Base-by-base conservation (phyloP, 1,284 basidiomycete species). In the Malassezia globosa region DNA sequence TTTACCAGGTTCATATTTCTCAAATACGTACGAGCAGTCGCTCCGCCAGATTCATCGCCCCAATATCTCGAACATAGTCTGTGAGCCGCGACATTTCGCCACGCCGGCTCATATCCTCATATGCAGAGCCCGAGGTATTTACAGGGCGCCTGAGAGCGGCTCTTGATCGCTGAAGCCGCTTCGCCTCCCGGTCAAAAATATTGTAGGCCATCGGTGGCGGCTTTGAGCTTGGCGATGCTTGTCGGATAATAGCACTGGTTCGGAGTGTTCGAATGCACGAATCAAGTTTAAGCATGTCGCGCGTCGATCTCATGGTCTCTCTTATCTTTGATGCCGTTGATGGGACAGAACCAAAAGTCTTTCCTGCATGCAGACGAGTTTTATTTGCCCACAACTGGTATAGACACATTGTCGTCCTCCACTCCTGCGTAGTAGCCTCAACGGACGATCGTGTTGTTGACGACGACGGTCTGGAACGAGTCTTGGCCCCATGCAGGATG, bases 21-120 rank as follows among this genome's bases (percentile, higher is more conserved):
- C n/a, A n/a, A n/a, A n/a, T n/a, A 69, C 76, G 54, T 56, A 81
- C 89, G 75, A 86, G 73, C 58, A 96, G 79, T 37, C 92, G 78
- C 67, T 97, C 92, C 64, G 87, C 80, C 76, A 97, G 78, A 57
- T 84, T 79, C 61, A 90, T 85, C 6, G 90, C 88, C 3, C 92
- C 81, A 65, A 90, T 88, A 48, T 87, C 80, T 24, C 87, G 80
- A 18, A 99, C 76, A 72, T 97, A 97, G 76, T 97, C 94, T 0
- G 94, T 87, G 0, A 81, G 79, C 55, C 81, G 77, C 63, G 82
- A 88, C 36, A 77, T 76, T 33, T 61, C 53, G 7, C 61, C 61
- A 7, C 63, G 61, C 8, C 45, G 54, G 29, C 56, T 36, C 22
- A 57, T 58, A 16, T 56, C 61, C 4, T 31, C 29, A 1, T 44